Percentiles rank a stretch among this genome's conserved stretches.
Conservation (phyloP, 371 early-diverging fungal genomes). For the Lichtheimia corymbifera region DNA sequence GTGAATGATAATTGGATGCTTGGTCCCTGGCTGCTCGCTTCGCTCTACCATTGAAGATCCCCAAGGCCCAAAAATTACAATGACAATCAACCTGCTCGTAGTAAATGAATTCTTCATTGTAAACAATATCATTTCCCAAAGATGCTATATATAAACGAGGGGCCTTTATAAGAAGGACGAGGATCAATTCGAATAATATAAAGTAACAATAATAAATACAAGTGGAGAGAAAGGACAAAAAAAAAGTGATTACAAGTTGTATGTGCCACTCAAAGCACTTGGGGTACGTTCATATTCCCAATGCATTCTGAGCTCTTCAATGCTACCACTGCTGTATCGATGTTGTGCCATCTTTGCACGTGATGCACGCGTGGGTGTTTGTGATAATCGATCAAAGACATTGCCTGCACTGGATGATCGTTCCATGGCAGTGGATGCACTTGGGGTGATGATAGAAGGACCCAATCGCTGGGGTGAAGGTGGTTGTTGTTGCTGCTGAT, state of each 20-base stretch:
- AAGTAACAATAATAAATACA: too few species aligned
- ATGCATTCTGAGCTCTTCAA: conserved; percentile 40
- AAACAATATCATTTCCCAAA: too few species aligned
- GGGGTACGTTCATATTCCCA: conserved; percentile 40
- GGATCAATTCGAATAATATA: too few species aligned
- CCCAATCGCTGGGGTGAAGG: conserved; percentile 15
- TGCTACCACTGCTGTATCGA: conserved; percentile 48
- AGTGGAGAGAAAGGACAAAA: too few species aligned
- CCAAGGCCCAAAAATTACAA: too few species aligned
- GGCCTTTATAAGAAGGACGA: too few species aligned
- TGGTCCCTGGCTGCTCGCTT: too few species aligned
- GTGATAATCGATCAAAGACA: conserved; percentile 51
- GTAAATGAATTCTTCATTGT: too few species aligned
- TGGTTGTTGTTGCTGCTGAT: conserved; percentile 13
- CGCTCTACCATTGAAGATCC: too few species aligned
- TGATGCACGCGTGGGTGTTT: conserved; percentile 50
- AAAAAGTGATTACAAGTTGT: conserved; percentile 2
- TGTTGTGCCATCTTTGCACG: conserved; percentile 40
- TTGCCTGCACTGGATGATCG: conserved; percentile 27
- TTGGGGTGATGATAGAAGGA: conserved; percentile 7
- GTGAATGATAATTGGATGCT: too few species aligned
- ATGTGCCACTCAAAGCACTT: conserved; percentile 28
- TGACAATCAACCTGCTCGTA: too few species aligned
- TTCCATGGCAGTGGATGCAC: conserved; percentile 28
- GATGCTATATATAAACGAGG: too few species aligned